Evolutionary conservation across 306 rosid genomes (phyloP), one percentile per base, ranked within the genome.

Genomic region (Spatholobus suberectus): DNA sequence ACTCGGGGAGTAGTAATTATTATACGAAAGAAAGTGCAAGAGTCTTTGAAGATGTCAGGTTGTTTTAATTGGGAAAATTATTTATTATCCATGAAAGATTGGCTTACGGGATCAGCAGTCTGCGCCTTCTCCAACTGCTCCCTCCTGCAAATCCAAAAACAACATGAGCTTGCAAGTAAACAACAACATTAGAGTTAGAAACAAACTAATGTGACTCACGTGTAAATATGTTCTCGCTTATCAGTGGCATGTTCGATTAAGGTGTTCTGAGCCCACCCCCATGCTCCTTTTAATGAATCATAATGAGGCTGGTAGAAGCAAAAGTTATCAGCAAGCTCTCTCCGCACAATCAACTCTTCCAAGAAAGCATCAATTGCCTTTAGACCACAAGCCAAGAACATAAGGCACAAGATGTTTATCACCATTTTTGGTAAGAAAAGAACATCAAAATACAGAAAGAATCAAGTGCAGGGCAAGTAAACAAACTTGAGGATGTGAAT

Each of bases 251-350:
- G 99, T 78, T 90, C 92, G 81, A 84, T 80, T 87, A 96, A 90
- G 75, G 96, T 93, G 85, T 91, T 93, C 17, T 93, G 96, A 71
- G 99, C 99, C 99, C 99, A 96, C 47, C 89, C 94, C 99, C 99
- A 92, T 35, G 99, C 94, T 73, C 99, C 99, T 79, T 72, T 86
- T 18, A 96, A 61, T 63, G 97, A 92, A 87, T 96, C 99, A 58
- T 96, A 96, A 81, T 79, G 91, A 27, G 94, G 97, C 88, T 93
- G 91, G 85, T 96, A 91, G 82, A 82, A 93, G 90, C 99, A 96
- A 85, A 84, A 96, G 87, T 93, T 96, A 82, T 93, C 98, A 23
- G 97, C 94, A 72, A 96, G 94, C 87, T 96, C 98, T 86, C 99
- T 86, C 65, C 97, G 88, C 79, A 93, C 92, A 72, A 93, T 86